Conservation (phyloP, 805 yeast genomes). For the Ascoidea tarda region DNA sequence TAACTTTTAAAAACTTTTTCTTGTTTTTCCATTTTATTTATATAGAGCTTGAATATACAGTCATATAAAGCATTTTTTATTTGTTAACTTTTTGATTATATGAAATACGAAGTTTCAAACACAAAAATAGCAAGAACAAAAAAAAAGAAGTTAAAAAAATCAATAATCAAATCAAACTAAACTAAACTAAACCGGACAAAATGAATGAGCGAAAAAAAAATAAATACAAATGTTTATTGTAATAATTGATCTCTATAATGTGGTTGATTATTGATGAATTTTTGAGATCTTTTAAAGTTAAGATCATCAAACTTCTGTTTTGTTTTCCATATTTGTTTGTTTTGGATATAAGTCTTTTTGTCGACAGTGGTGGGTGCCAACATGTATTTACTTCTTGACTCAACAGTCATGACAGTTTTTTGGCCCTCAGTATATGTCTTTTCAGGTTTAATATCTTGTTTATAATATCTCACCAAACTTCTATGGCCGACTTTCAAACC, state of each 20-base stretch:
- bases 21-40: too few species aligned
- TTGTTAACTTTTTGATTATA: too few species aligned
- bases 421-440: slow-evolving; percentile 54
- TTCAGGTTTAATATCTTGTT: slow-evolving; percentile 56
- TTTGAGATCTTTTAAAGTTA: slow-evolving; percentile 47
- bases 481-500: slow-evolving; percentile 84
- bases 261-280: slow-evolving; percentile 76
- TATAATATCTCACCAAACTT: slow-evolving; percentile 63
- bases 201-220: not conserved
- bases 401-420: slow-evolving; percentile 79
- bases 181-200: not conserved
- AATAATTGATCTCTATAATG: slow-evolving; percentile 76
- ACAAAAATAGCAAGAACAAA: too few species aligned
- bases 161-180: not conserved
- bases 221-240: slow-evolving; percentile 17
- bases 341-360: slow-evolving; percentile 29
- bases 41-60: too few species aligned
- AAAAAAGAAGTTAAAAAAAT: not conserved
- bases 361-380: slow-evolving; percentile 16
- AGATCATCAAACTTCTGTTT: slow-evolving; percentile 36
- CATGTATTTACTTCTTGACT: slow-evolving; percentile 37
- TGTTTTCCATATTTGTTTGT: slow-evolving; percentile 60
- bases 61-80: too few species aligned
- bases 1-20: too few species aligned
- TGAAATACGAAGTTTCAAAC: too few species aligned